These are phyloP conservation scores for Aspergillus niger DNA, from an alignment of 2,329 filamentous ascomycete species.

Conservation along the genomic window DNA sequence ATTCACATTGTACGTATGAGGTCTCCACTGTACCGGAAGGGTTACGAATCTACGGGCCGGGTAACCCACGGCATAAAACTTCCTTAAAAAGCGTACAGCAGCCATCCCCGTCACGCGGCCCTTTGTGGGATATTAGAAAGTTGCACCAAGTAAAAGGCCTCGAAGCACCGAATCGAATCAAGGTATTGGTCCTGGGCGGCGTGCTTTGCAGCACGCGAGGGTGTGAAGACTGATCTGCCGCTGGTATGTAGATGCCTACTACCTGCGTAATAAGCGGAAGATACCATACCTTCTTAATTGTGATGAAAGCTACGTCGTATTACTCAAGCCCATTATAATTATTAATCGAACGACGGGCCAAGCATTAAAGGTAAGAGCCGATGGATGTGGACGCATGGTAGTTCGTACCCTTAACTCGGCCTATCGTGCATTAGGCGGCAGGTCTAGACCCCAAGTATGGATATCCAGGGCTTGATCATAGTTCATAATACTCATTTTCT, in stretches of 20 bases:
- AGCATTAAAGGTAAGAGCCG: background rate
- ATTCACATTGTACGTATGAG: conserved; percentile 75
- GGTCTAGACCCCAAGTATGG: background rate
- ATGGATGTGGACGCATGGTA: background rate
- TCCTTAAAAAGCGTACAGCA: background rate
- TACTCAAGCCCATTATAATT: background rate
- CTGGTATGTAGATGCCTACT: background rate
- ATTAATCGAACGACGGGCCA: background rate
- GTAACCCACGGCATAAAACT: background rate
- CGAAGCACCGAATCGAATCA: background rate
- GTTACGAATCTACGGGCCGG: background rate
- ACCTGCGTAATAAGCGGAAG: background rate
- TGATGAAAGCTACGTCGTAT: background rate
- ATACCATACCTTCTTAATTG: background rate
- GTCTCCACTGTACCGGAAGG: background rate
- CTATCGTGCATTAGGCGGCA: background rate
- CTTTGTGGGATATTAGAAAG: background rate
- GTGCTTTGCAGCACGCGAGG: background rate
- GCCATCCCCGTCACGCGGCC: background rate
- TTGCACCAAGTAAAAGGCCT: background rate
- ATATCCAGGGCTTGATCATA: background rate
- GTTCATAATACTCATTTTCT: conserved; percentile 1
- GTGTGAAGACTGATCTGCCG: background rate
- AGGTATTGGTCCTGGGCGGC: background rate
- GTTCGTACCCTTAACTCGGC: background rate